Base-by-base conservation (phyloP, 345 rosid species). In the Salix udensis region DNA sequence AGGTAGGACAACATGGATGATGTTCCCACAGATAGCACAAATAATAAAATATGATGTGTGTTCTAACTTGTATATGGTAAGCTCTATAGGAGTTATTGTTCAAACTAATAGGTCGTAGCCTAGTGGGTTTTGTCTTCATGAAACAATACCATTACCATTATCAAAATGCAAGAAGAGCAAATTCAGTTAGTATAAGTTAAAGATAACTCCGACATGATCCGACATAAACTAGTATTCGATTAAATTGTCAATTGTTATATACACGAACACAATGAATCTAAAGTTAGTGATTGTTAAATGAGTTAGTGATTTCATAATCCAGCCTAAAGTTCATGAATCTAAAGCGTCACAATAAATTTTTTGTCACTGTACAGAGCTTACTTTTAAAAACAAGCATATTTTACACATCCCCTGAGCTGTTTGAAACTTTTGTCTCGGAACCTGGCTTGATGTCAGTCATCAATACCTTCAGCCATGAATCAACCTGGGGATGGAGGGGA, bases 401-500 rank as follows among this genome's bases (percentile, higher is more conserved):
- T 76, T 61, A 76, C 71, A 50, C 77, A 67, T 79, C 55, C 18
- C 73, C 69, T 62, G 76, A 70, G 55, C 88, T 91, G 71, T 89
- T 84, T 26, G 85, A 83, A 34, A 77, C 74, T 71, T 85, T 81
- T 8, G 77, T 67, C 76, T 81, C 86, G 28, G 81, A 58, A 30
- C 65, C 89, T 75, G 72, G 50, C 76, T 88, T 85, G 87, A 86
- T 87, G 68, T 91, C 92, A 18, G 64, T 44, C 73, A 80, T 81
- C 79, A 96, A 72, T 19, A 88, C 84, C 8, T 82, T 80, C 83
- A 93, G 67, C 99, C 98, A 96, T 6, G 96, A 82, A 74, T 89
- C 85, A 71, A 90, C 94, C 99, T 93, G 85, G 75, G 61, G 67
- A 65, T 39, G 50, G n/a, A 34, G 34, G 52, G 11, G 50, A 76